Evolutionary conservation across 768 basidiomycete species (phyloP), one percentile per base, ranked within the genome.

Genomic region (Agaricus sinodeliciosus): DNA sequence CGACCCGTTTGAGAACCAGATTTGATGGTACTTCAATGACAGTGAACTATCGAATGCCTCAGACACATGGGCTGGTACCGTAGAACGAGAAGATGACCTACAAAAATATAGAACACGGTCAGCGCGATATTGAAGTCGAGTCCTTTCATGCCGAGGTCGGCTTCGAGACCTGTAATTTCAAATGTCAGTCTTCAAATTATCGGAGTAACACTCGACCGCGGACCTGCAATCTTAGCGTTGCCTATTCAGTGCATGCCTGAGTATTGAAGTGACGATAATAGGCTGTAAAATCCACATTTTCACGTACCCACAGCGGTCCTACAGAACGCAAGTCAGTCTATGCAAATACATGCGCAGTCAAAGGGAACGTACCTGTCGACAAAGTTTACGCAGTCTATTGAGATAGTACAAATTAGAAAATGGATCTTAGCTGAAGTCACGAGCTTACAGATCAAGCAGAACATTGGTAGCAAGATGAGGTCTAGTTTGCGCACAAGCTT

Each of bases 21-120:
- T 76, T 76, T 19, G 72, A 72, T 0, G 74, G 74, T 16, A 74
- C 64, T 53, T 74, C 72, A 1, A 67, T 58, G 40, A 65, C 50
- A 37, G 69, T 69, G 49, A 66, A 72, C 72, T 75, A 50, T 40
- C 12, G 43, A 18, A 12, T 19, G 43, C n/a, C 13, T 40, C 39
- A 27, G 22, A 15, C 12, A 12, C 25, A 51, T 8, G 45, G 34
- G 43, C 22, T 39, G 19, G n/a, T 7, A 5, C 4, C 43, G 35
- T 45, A 8, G 13, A 11, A 35, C 40, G 0, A 11, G 13, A 43
- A 40, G 40, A 44, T 39, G 4, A 52, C 60, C 19, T 51, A 74
- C 72, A 18, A 67, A 67, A 35, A 70, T 54, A 51, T 75, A 76
- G 62, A 75, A 74, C 9, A 72, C 55, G 0, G 73, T 75, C 15